Evolutionary conservation across 495 filamentous ascomycete genomes (phyloP).

Genomic region (Aspergillus funiculosus): DNA sequence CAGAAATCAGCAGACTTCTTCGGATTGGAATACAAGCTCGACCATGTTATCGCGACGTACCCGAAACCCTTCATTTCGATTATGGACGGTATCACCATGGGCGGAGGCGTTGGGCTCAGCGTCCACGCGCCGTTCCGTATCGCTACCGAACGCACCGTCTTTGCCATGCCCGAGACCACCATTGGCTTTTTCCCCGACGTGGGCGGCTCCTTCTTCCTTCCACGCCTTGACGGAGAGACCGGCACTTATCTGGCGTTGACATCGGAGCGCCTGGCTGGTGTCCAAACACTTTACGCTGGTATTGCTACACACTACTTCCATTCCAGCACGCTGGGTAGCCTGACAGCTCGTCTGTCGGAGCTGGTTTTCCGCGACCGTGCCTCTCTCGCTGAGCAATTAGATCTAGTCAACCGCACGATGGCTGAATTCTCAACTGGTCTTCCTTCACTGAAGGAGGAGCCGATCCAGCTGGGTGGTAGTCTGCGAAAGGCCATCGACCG

Average conservation of each 20-base stretch:
- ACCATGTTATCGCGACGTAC: slow-evolving; percentile 95
- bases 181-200: slow-evolving; percentile 99
- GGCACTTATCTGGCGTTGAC: slow-evolving; percentile 92
- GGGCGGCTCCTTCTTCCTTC: slow-evolving; percentile 90
- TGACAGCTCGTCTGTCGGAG: slow-evolving; percentile 83
- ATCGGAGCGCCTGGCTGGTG: slow-evolving; percentile 70
- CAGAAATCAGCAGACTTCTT: slow-evolving; percentile 76
- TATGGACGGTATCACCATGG: slow-evolving; percentile 98
- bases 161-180: slow-evolving; percentile 97
- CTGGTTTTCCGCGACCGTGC: slow-evolving; percentile 77
- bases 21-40: slow-evolving; percentile 82
- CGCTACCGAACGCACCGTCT: slow-evolving; percentile 88
- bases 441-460: slow-evolving; percentile 55
- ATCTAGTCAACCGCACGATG: slow-evolving; percentile 76
- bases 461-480: slow-evolving; percentile 56
- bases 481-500: slow-evolving; percentile 76
- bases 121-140: slow-evolving; percentile 94
- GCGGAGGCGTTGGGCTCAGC: slow-evolving; percentile 89
- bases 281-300: slow-evolving; percentile 73
- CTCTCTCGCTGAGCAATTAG: slow-evolving; percentile 51
- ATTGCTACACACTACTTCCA: slow-evolving; percentile 93
- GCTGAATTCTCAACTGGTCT: slow-evolving; percentile 85
- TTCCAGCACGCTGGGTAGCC: slow-evolving; percentile 70
- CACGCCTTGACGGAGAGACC: slow-evolving; percentile 72
- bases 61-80: slow-evolving; percentile 88